These are phyloP conservation scores for Stephanocyclus meneghinianus DNA, from an alignment of 352 stramenopile genomes.

Conservation along the genomic window DNA sequence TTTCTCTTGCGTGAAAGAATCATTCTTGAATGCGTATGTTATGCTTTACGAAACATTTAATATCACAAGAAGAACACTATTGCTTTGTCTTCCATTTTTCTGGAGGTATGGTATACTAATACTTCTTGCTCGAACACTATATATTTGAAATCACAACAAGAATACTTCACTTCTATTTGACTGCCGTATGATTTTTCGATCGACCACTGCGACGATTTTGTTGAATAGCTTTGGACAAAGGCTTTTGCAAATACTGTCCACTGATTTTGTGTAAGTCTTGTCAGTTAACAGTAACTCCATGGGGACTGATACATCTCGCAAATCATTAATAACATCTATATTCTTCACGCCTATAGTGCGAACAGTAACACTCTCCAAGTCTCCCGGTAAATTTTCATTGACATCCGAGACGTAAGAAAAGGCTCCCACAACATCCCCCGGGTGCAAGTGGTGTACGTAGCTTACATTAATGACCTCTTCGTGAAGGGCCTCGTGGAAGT, in stretches of 20 bases:
- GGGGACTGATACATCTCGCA: slow-evolving; percentile 62
- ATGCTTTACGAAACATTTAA: background rate
- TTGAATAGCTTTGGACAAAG: slow-evolving; percentile 68
- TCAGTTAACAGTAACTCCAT: slow-evolving; percentile 69
- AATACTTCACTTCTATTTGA: slow-evolving; percentile 71
- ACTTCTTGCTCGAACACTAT: background rate
- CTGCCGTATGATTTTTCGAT: slow-evolving; percentile 77
- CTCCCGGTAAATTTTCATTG: slow-evolving; percentile 68
- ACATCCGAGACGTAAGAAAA: slow-evolving; percentile 69
- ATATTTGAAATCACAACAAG: slow-evolving; percentile 58
- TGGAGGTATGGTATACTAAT: too few relatives aligned
- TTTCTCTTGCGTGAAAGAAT: background rate
- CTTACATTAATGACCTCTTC: slow-evolving; percentile 79
- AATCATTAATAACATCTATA: slow-evolving; percentile 55
- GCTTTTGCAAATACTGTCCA: slow-evolving; percentile 76
- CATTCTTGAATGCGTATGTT: background rate
- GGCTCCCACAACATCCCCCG: slow-evolving; percentile 69
- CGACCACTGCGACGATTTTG: slow-evolving; percentile 77
- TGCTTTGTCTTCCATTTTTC: background rate
- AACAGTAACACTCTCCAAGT: slow-evolving; percentile 74
- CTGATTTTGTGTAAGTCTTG: slow-evolving; percentile 65
- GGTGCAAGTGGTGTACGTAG: slow-evolving; percentile 78
- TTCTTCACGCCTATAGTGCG: slow-evolving; percentile 81
- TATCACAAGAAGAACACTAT: background rate
- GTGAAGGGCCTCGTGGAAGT: slow-evolving; percentile 82